phyloP scores from a whole-genome alignment of 208 protist species.

The Trypanosoma avium region DNA sequence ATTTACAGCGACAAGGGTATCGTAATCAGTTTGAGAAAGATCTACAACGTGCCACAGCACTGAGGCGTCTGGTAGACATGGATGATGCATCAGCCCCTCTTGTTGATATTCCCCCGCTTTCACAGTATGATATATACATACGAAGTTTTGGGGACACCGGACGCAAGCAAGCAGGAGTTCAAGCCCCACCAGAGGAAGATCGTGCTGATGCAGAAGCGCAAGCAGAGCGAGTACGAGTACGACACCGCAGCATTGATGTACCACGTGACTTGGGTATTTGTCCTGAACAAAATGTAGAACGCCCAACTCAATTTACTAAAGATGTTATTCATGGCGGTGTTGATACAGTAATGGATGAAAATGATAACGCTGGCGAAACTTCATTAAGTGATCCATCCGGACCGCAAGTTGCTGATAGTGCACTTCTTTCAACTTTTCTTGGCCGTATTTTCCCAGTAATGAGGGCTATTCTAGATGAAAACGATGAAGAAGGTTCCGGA shows the following conservation, averaged over 20 bases:
- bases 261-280: conserved; percentile 81
- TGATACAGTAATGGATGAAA: conserved; percentile 13
- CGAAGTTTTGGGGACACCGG: conserved; percentile 65
- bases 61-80: conserved; percentile 82
- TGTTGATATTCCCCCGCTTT: conserved; percentile 73
- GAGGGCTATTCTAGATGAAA: conserved; percentile 69
- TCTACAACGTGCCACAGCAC: conserved; percentile 56
- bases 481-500: conserved; percentile 27
- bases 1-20: conserved; percentile 78
- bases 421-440: conserved; percentile 57
- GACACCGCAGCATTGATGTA: conserved; percentile 38
- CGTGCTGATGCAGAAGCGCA: conserved; percentile 48
- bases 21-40: conserved; percentile 76
- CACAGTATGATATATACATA: conserved; percentile 87
- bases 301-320: conserved; percentile 18
- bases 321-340: conserved; percentile 16
- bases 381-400: background rate
- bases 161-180: conserved; percentile 48
- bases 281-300: conserved; percentile 58
- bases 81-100: conserved; percentile 65
- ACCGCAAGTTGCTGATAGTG: conserved; percentile 45
- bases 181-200: conserved; percentile 68
- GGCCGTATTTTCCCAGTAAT: conserved; percentile 66
- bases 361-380: background rate
- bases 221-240: conserved; percentile 53